Base-by-base conservation (phyloP, 345 rosid genomes). In the Pistacia integerrima region DNA sequence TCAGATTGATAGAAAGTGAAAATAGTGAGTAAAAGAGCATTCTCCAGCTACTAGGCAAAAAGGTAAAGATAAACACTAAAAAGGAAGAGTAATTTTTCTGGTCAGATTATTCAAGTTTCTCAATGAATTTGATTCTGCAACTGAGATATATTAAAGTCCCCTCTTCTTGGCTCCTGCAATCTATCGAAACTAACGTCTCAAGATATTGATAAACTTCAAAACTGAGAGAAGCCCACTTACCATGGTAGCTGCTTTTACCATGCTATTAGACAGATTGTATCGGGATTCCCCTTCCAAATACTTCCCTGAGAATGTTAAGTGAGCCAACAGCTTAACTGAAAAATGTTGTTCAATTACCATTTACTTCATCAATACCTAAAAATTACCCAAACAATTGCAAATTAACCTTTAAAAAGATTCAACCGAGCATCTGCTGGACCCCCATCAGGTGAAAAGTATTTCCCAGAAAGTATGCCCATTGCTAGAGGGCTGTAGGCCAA, bases 391-490 rank as follows among this genome's bases (percentile, higher is more conserved):
- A 58, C 64, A 72, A 10, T 41, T 54, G 52, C 48, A 36, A 73
- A 48, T 68, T 64, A 63, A 86, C 91, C 86, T 84, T 76, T 83
- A 51, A 88, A 88, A 66, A 87, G 85, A 83, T 87, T 90, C 73
- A 88, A 79, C 57, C 91, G 88, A 48, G 90, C 87, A 78, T 87
- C 88, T 0, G 35, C 52, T 25, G 91, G 88, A 66, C 81, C 87
- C 18, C 87, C 82, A 56, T 85, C 88, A 41, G 83, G 70, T 30
- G 77, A 73, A 78, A 85, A 84, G 78, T 90, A 90, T 76, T 90
- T 90, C 67, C 89, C 92, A 75, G 94, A 87, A 65, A 88, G 89
- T 76, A 88, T 85, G 60, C 91, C 92, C 92, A 90, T 90, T 20
- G 87, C 94, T 63, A 90, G 74, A 59, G 90, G 94, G 56, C 90